Percentiles rank a stretch among this genome's conserved stretches.
Evolutionary conservation across 805 yeast species (phyloP).

Genomic region (Candida khao-thaluensis): DNA sequence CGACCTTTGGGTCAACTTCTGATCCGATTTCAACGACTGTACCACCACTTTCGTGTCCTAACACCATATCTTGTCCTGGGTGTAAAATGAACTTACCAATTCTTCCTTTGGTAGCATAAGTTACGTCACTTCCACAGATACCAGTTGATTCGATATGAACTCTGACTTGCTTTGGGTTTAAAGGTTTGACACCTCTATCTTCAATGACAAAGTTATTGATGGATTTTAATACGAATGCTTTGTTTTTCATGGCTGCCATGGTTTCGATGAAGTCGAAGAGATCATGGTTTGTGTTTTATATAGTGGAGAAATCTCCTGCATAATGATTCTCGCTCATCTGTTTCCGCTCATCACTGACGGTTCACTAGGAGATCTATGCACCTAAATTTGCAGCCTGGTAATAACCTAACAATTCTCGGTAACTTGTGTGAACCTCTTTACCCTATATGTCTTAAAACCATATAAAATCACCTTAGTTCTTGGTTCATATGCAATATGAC

Average conservation of each 20-base stretch:
- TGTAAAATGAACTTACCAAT: constrained; percentile 31
- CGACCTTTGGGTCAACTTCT: constrained; percentile 37
- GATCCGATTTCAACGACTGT: constrained; percentile 49
- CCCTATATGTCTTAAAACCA: too few species aligned
- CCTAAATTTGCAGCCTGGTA: neutral
- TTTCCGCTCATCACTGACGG: neutral
- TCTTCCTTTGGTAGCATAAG: constrained; percentile 22
- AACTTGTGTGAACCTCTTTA: neutral
- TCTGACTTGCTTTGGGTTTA: constrained; percentile 21
- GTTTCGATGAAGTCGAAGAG: too few species aligned
- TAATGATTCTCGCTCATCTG: neutral
- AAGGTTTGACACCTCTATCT: constrained; percentile 15
- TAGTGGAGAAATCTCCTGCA: constrained; percentile 3
- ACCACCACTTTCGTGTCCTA: constrained; percentile 50
- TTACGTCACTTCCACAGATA: constrained; percentile 25
- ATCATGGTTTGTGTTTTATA: constrained; percentile 1
- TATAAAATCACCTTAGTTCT: too few species aligned
- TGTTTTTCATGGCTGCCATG: constrained; percentile 12
- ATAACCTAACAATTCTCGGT: too few species aligned
- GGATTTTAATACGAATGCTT: constrained; percentile 18
- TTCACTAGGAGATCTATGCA: neutral
- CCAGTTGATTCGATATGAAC: constrained; percentile 23
- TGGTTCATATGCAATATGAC: constrained; percentile 5
- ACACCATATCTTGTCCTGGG: constrained; percentile 28
- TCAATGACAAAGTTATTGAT: constrained; percentile 17